Conservation (phyloP, 2,329 filamentous ascomycete genomes). For the Aspergillus floridensis region DNA sequence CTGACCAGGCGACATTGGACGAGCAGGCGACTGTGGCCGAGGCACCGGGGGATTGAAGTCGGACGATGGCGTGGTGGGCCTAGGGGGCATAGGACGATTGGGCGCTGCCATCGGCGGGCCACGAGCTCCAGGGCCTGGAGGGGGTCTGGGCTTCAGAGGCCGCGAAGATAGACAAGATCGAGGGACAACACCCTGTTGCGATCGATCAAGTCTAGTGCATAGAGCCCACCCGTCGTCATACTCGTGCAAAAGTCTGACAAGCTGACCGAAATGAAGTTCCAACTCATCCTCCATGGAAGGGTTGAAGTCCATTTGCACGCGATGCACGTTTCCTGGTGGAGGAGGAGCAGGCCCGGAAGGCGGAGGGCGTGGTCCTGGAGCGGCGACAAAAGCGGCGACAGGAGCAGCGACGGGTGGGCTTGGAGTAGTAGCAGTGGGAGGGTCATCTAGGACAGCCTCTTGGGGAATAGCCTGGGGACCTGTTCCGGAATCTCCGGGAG, state of each 20-base stretch:
- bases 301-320: slow-evolving; percentile 90
- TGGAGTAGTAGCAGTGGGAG: slow-evolving; percentile 18
- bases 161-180: slow-evolving; percentile 90
- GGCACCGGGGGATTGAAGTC: slow-evolving; percentile 37
- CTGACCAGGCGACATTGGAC: slow-evolving; percentile 30
- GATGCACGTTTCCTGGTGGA: slow-evolving; percentile 71
- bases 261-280: slow-evolving; percentile 72
- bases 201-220: slow-evolving; percentile 85
- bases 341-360: slow-evolving; percentile 36
- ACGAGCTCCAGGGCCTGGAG: slow-evolving; percentile 34
- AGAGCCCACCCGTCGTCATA: slow-evolving; percentile 99
- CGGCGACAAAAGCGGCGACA: slow-evolving; percentile 14
- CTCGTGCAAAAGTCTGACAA: slow-evolving; percentile 87
- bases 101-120: slow-evolving; percentile 37
- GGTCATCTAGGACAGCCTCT: slow-evolving; percentile 1
- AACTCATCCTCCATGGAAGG: slow-evolving; percentile 92
- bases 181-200: slow-evolving; percentile 87
- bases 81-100: slow-evolving; percentile 31
- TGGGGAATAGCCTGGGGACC: not conserved
- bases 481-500: slow-evolving; percentile 19
- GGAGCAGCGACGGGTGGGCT: slow-evolving; percentile 10
- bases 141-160: slow-evolving; percentile 71
- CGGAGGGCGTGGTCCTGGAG: slow-evolving; percentile 13
- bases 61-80: slow-evolving; percentile 29
- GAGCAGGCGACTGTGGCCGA: slow-evolving; percentile 40